These are phyloP conservation scores for Cordyceps pruinosa DNA, from an alignment of 2,329 filamentous ascomycete genomes.

Conservation along the genomic window DNA sequence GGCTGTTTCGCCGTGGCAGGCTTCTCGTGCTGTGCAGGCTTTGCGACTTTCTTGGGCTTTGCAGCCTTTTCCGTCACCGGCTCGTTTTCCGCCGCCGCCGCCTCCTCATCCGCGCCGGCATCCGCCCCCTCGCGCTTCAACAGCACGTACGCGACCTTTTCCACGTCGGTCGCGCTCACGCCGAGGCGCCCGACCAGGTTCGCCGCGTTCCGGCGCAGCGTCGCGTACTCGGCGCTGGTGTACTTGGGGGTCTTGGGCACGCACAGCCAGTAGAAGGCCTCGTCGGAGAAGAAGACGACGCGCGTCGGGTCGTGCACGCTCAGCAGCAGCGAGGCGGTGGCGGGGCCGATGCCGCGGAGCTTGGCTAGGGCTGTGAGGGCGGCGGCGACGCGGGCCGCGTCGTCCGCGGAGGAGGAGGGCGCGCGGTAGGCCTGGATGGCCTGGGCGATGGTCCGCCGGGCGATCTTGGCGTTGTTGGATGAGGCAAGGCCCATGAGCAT, in stretches of 20 bases:
- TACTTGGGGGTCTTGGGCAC: slow-evolving; percentile 52
- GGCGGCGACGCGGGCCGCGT: slow-evolving; percentile 30
- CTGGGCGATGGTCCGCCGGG: slow-evolving; percentile 42
- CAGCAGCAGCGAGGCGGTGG: slow-evolving; percentile 69
- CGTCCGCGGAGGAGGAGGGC: background rate
- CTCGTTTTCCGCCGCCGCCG: background rate
- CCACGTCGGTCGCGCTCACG: slow-evolving; percentile 55
- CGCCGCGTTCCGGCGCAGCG: slow-evolving; percentile 39
- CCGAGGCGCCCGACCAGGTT: slow-evolving; percentile 41
- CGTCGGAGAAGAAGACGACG: slow-evolving; percentile 73
- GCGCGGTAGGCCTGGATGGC: slow-evolving; percentile 44
- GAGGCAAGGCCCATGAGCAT: slow-evolving; percentile 53
- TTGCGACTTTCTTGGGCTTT: background rate
- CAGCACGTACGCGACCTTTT: slow-evolving; percentile 65
- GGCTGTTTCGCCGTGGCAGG: background rate
- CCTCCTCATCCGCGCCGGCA: background rate
- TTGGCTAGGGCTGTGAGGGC: slow-evolving; percentile 49
- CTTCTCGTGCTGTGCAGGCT: slow-evolving; percentile 6
- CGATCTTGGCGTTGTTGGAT: slow-evolving; percentile 47
- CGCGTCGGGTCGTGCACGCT: slow-evolving; percentile 52
- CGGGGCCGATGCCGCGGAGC: slow-evolving; percentile 71
- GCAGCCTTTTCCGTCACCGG: background rate
- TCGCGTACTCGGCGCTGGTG: slow-evolving; percentile 58
- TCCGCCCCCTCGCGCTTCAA: slow-evolving; percentile 35
- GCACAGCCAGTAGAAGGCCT: slow-evolving; percentile 67